Percentiles rank a stretch among this genome's conserved stretches.
Evolutionary conservation across 1,284 basidiomycete species (phyloP).

Genomic region (Marasmius fiardii): DNA sequence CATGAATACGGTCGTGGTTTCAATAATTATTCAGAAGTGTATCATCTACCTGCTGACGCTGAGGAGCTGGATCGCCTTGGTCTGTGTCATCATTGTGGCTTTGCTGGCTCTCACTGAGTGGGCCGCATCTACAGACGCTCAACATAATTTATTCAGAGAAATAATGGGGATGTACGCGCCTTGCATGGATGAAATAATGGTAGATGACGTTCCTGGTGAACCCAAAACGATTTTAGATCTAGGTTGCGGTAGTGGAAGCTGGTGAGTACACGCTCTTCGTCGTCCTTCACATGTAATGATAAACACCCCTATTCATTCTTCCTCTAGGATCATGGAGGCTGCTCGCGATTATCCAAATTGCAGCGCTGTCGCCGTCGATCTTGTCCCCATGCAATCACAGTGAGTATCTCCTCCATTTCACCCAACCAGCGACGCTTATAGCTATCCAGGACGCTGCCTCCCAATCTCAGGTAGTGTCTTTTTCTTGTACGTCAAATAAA

Average conservation of each 20-base stretch:
- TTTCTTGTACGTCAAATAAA: too few relatives aligned
- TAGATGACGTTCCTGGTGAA: constrained; percentile 52
- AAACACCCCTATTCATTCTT: constrained; percentile 9
- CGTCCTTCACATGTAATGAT: background rate
- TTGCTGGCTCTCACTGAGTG: background rate
- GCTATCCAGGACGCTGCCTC: constrained; percentile 52
- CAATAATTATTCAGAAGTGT: constrained; percentile 77
- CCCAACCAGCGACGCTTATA: constrained; percentile 6
- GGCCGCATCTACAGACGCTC: constrained; percentile 44
- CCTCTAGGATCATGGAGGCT: constrained; percentile 66
- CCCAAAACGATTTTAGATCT: constrained; percentile 68
- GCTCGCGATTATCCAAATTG: constrained; percentile 70
- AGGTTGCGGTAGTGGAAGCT: constrained; percentile 74
- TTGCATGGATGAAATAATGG: constrained; percentile 52
- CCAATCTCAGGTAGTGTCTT: constrained; percentile 71
- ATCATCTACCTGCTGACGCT: constrained; percentile 71
- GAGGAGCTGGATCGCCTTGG: constrained; percentile 69
- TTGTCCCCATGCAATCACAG: constrained; percentile 72
- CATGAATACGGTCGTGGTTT: constrained; percentile 66
- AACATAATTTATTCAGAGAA: constrained; percentile 61
- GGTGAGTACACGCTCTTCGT: constrained; percentile 39
- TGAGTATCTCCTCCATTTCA: constrained; percentile 30
- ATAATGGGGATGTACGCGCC: constrained; percentile 66
- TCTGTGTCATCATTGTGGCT: constrained; percentile 28
- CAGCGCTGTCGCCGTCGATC: constrained; percentile 68